Conservation (phyloP, 2,329 filamentous ascomycete genomes). For the Alternaria brassicicola region DNA sequence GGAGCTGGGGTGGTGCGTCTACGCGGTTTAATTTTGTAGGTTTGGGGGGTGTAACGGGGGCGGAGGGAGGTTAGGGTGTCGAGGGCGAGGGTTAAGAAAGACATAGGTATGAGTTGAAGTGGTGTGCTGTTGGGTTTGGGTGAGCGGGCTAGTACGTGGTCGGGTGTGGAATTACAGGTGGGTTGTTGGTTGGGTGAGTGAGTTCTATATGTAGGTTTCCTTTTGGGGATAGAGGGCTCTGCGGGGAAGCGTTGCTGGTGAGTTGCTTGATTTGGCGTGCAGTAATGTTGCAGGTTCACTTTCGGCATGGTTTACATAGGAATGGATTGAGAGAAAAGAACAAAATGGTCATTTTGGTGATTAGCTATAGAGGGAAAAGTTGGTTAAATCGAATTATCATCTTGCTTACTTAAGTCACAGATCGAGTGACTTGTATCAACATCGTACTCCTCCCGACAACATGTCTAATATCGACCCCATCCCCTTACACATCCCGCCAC, state of each 20-base stretch:
- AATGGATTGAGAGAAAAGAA: not conserved
- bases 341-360: too few species aligned
- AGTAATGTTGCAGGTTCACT: not conserved
- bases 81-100: not conserved
- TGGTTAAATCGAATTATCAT: not conserved
- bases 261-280: not conserved
- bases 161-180: not conserved
- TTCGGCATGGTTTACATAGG: not conserved
- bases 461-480: fast-evolving
- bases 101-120: not conserved
- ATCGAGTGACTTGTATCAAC: not conserved
- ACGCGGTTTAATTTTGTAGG: constrained; percentile 3
- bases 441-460: not conserved
- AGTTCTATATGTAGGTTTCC: not conserved
- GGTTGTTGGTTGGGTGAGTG: not conserved
- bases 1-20: constrained; percentile 1
- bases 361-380: too few species aligned
- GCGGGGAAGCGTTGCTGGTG: not conserved
- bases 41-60: not conserved
- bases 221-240: not conserved
- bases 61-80: not conserved
- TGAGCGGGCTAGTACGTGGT: not conserved
- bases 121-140: not conserved
- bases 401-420: not conserved
- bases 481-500: not conserved